Evolutionary conservation across 2,329 filamentous ascomycete genomes (phyloP).

Genomic region (Neofusicoccum ribis): DNA sequence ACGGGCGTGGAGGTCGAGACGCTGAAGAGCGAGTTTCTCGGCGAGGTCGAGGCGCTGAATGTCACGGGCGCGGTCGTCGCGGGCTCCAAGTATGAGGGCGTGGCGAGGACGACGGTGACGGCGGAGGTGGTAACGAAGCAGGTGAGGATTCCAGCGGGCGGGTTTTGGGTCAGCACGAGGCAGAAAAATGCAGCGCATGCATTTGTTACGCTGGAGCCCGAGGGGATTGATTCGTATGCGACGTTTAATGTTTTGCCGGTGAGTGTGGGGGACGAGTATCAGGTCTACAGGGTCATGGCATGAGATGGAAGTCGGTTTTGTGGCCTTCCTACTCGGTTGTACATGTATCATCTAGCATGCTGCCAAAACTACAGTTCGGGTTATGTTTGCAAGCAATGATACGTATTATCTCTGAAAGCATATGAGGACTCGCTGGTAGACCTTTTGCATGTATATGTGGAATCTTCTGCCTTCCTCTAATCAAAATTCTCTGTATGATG

Average conservation of each 20-base stretch:
- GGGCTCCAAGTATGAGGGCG: constrained; percentile 25
- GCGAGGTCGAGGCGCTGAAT: constrained; percentile 27
- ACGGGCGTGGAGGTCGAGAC: constrained; percentile 27
- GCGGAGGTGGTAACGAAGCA: constrained; percentile 22
- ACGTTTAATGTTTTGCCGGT: constrained; percentile 27
- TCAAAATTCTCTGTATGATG: no score
- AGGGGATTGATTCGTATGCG: constrained; percentile 28
- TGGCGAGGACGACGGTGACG: constrained; percentile 26
- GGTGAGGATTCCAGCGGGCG: constrained; percentile 25
- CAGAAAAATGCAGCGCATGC: constrained; percentile 30
- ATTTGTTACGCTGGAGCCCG: constrained; percentile 29
- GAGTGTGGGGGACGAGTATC: constrained; percentile 27
- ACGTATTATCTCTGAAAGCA: no score
- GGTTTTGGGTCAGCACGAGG: constrained; percentile 26
- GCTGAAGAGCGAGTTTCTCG: constrained; percentile 24
- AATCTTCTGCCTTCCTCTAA: no score
- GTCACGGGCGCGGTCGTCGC: constrained; percentile 24
- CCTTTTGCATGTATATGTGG: no score
- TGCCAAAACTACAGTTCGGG: no score
- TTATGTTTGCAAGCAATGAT: no score
- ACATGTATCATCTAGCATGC: no score
- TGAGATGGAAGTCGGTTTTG: no score
- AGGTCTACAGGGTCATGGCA: background rate
- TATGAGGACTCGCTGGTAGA: no score
- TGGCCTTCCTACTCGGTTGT: no score